Evolutionary conservation across 2,329 filamentous ascomycete genomes (phyloP), one percentile per base, ranked within the genome.

Genomic region (Fusarium longipes): DNA sequence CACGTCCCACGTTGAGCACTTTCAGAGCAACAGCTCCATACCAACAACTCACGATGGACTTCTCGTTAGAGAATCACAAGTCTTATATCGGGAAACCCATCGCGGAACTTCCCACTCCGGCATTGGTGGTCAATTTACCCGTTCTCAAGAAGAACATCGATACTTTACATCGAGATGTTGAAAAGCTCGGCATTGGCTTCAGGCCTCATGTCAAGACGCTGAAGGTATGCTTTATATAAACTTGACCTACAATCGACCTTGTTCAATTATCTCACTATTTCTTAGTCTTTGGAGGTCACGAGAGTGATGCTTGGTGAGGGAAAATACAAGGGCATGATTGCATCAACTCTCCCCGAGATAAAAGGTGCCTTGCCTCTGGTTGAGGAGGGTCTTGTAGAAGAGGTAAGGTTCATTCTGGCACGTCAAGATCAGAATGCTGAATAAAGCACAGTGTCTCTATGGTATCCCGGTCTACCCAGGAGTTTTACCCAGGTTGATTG

Each of bases 191-290:
- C 0, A 76, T 82, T 27, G 59, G 67, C 5, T 82, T 82, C 25
- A 70, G 80, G 20, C 79, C 80, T 18, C 80, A 82, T 64, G 77
- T 82, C n/a, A 82, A 82, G 65, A 82, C 80, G 0, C 73, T 82
- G 24, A 82, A 82, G 75, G 80, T 79, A 36, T 4, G 32, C 33
- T 18, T 1, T 5, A 5, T n/a, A 17, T 6, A 18, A 14, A 4
- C 27, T 6, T 3, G 5, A 17, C 10, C 4, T 2, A 22, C 6
- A 1, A 3, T 4, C 12, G 17, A 11, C 3, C 17, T 6, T 14
- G 1, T 18, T 17, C 9, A 14, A 9, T 35, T 33, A 12, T 17
- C 29, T 44, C 11, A 24, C n/a, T 7, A 12, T 25, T n/a, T 5
- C 25, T 5, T 9, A 82, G 76, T 79, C 75, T 2, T 63, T 75